Evolutionary conservation across 768 basidiomycete species (phyloP), one percentile per base, ranked within the genome.

Genomic region (Hortiboletus campestris): DNA sequence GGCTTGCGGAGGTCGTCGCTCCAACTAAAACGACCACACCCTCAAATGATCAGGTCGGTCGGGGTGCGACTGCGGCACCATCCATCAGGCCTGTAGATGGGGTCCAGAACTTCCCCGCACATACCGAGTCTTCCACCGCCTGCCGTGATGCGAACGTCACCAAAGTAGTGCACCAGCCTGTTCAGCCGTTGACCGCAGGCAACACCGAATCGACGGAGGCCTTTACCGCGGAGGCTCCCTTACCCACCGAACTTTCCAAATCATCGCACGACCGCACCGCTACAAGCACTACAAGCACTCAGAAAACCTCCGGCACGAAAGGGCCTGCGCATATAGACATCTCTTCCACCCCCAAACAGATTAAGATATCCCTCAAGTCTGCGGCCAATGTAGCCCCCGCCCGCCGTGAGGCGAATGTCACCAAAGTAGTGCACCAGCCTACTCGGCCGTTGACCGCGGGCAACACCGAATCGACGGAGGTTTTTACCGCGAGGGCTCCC

Each of bases 1-100:
- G 78, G 64, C 66, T 83, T 29, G 47, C 40, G 2, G 55, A 51
- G 7, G 55, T 43, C 14, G 46, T 35, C 11, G 29, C 46, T 35
- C 41, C 54, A 36, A 6, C 49, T 7, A 16, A 41, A 7, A 32
- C 58, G 16, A 46, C 39, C 40, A 31, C 25, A 25, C 25, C 25
- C 6, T 25, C 25, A 25, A 25, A 2, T 25, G 25, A 25, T 25
- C n/a, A n/a, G n/a, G n/a, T n/a, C n/a, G n/a, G 35, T 16, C 35
- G 9, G 25, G 41, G 10, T 31, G 7, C 25, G 10, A 35, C 40
- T 19, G 46, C n/a, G 25, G n/a, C 10, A 4, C 19, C 42, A n/a
- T 12, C 47, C 16, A 25, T 11, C 12, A 6, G 46, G 2, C 22
- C 22, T 12, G 22, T 41, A 14, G 20, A 41, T 9, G 39, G 34